Evolutionary conservation across 768 basidiomycete genomes (phyloP).

Genomic region (Leccinum imitatum): DNA sequence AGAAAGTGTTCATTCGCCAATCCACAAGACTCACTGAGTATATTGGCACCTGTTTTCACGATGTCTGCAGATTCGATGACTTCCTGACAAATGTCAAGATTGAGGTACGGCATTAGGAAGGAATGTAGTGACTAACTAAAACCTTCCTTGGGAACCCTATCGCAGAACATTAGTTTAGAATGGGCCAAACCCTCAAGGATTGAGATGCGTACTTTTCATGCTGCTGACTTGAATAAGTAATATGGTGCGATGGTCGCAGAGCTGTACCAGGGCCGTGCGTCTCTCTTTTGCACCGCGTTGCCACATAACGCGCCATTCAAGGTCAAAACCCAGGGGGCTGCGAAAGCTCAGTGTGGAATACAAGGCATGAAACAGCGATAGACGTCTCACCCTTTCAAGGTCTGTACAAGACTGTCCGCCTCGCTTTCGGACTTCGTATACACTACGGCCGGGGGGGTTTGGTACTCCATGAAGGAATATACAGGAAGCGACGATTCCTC

Average conservation of each 20-base stretch:
- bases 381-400: constrained; percentile 36
- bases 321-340: constrained; percentile 51
- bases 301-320: constrained; percentile 47
- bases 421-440: constrained; percentile 43
- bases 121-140: constrained; percentile 28
- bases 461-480: constrained; percentile 41
- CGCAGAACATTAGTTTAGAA: neutral
- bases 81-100: constrained; percentile 31
- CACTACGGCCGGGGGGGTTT: constrained; percentile 31
- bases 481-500: constrained; percentile 23
- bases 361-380: neutral
- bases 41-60: constrained; percentile 49
- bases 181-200: neutral
- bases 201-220: constrained; percentile 41
- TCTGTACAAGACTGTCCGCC: constrained; percentile 40
- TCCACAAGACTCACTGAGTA: constrained; percentile 38
- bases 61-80: constrained; percentile 42
- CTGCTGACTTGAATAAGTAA: constrained; percentile 48
- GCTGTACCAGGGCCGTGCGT: constrained; percentile 45
- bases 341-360: neutral
- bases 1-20: neutral
- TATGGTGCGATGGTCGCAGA: constrained; percentile 43
- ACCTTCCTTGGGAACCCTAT: constrained; percentile 46
- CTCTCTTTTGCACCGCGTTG: constrained; percentile 33
- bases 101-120: neutral